A percentile compares a stretch with the other conserved stretches of the same genome.
Conservation (phyloP, 1,284 basidiomycete species). For the Laetiporus sulphureus region DNA sequence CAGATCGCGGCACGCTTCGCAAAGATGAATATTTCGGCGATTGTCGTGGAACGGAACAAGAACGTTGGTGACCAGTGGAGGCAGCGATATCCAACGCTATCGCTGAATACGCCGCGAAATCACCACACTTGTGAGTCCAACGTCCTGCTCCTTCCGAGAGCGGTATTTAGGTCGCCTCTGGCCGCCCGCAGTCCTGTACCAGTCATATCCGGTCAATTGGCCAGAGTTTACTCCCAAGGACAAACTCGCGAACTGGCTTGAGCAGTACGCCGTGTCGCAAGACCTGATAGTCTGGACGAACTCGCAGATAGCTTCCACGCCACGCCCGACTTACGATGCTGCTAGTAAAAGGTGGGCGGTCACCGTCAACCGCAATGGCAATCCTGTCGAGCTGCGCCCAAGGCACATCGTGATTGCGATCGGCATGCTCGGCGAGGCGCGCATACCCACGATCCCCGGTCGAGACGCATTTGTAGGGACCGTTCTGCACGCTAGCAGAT, state of each 20-base stretch:
- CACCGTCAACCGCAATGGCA: constrained; percentile 33
- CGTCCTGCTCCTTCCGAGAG: background rate
- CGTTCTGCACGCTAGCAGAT: constrained; percentile 36
- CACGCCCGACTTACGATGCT: constrained; percentile 32
- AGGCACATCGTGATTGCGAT: constrained; percentile 54
- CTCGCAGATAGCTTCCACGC: constrained; percentile 31
- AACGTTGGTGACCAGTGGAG: constrained; percentile 51
- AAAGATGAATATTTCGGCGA: constrained; percentile 39
- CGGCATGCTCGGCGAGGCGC: constrained; percentile 41
- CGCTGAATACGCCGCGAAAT: constrained; percentile 34
- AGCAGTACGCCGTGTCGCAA: constrained; percentile 52
- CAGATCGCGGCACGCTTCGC: constrained; percentile 45
- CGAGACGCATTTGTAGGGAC: constrained; percentile 32
- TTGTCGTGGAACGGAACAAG: constrained; percentile 40
- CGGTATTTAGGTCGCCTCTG: background rate
- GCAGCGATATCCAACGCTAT: constrained; percentile 41
- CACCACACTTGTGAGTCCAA: constrained; percentile 28
- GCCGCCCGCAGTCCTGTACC: constrained; percentile 34
- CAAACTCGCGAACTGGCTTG: constrained; percentile 55
- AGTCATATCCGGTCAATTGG: constrained; percentile 25
- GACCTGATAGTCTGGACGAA: constrained; percentile 60
- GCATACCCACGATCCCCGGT: constrained; percentile 36
- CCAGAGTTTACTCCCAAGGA: constrained; percentile 21
- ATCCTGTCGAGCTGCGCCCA: constrained; percentile 38
- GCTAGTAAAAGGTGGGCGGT: constrained; percentile 42